Evolutionary conservation across 495 filamentous ascomycete genomes (phyloP).

Genomic region (Endocarpon pusillum): DNA sequence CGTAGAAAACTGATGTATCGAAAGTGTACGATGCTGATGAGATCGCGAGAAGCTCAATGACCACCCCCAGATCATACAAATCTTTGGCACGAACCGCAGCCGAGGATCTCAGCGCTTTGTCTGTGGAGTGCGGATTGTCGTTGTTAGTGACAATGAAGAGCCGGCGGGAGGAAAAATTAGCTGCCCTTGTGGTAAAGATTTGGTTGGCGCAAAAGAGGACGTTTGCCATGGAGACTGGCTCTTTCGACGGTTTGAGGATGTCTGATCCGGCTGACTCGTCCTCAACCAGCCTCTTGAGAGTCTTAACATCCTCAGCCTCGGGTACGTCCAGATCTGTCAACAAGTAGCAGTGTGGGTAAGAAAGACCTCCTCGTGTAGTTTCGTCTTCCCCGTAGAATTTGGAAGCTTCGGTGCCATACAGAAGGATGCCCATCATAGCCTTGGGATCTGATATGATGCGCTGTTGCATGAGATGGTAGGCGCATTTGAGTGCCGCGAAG

Average conservation of each 20-base stretch:
- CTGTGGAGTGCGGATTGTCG: slow-evolving; percentile 64
- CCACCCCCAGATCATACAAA: slow-evolving; percentile 84
- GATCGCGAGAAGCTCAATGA: slow-evolving; percentile 89
- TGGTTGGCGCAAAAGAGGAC: slow-evolving; percentile 91
- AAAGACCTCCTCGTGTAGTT: slow-evolving; percentile 36
- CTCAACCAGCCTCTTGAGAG: slow-evolving; percentile 54
- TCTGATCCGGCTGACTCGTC: slow-evolving; percentile 30
- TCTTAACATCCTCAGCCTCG: slow-evolving; percentile 70
- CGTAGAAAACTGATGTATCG: slow-evolving; percentile 76
- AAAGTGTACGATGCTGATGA: slow-evolving; percentile 58
- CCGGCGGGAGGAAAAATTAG: slow-evolving; percentile 82
- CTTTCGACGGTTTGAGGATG: slow-evolving; percentile 49
- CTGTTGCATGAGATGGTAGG: slow-evolving; percentile 90
- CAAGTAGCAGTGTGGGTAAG: slow-evolving; percentile 86
- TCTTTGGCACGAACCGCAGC: slow-evolving; percentile 83
- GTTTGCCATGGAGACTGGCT: slow-evolving; percentile 68
- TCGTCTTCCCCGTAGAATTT: slow-evolving; percentile 61
- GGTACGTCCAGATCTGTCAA: slow-evolving; percentile 81
- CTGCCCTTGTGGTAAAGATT: slow-evolving; percentile 86
- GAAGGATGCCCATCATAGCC: slow-evolving; percentile 95
- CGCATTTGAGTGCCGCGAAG: slow-evolving; percentile 79
- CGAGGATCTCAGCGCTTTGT: slow-evolving; percentile 51
- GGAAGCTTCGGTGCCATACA: slow-evolving; percentile 79
- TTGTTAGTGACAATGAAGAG: slow-evolving; percentile 94
- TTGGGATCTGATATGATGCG: slow-evolving; percentile 91